Conservation (phyloP, 169 alveolate genomes). For the Plasmodium coatneyi region DNA sequence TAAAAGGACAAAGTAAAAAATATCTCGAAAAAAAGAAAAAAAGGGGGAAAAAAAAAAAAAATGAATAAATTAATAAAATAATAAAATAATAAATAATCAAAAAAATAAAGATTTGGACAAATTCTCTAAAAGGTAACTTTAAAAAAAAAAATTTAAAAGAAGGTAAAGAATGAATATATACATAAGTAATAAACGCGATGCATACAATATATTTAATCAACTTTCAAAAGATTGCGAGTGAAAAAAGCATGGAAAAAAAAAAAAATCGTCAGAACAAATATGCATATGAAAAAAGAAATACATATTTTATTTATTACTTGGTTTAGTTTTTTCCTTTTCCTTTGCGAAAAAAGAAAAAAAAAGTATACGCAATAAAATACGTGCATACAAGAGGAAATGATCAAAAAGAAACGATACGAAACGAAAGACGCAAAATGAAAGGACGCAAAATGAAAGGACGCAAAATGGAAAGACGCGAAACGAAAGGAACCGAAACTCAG, state of each 20-base stretch:
- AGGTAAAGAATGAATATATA: background rate
- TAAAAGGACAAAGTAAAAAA: background rate
- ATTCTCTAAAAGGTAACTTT: background rate
- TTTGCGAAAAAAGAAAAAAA: slow-evolving; percentile 2
- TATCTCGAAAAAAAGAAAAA: background rate
- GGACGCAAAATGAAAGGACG: background rate
- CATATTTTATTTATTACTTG: background rate
- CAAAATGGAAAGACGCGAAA: background rate
- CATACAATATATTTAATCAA: background rate
- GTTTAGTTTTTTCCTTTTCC: background rate
- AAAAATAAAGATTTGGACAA: background rate
- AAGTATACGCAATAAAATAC: background rate
- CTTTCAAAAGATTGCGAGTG: background rate
- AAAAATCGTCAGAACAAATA: background rate
- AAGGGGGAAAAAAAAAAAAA: too few species aligned
- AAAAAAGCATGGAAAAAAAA: background rate
- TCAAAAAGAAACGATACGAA: background rate
- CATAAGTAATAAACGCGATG: background rate
- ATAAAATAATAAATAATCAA: background rate
- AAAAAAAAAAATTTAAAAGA: background rate
- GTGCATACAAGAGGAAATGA: background rate
- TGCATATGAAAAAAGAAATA: background rate
- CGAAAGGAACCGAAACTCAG: background rate
- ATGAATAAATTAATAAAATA: too few species aligned
- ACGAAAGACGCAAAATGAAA: background rate